A percentile compares a stretch with the other conserved stretches of the same genome.
Evolutionary conservation across 2,329 filamentous ascomycete genomes (phyloP).

Genomic region (Cadophora luteo-olivacea): DNA sequence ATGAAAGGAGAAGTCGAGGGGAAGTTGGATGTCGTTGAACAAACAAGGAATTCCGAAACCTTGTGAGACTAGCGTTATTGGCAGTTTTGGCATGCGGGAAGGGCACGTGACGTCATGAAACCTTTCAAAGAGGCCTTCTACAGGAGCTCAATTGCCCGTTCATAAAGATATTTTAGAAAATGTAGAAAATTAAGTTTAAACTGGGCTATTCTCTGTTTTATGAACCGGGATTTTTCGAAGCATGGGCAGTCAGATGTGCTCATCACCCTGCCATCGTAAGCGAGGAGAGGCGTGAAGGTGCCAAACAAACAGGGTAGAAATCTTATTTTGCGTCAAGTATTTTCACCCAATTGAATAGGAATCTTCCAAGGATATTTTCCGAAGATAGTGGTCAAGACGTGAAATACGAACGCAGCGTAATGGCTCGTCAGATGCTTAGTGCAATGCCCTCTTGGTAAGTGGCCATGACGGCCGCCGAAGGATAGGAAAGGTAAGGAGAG

Average conservation of each 20-base stretch:
- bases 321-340: not conserved
- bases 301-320: not conserved
- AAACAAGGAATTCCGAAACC: slow-evolving; percentile 1
- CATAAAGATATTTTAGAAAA: not conserved
- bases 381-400: not conserved
- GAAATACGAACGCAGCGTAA: too few species aligned
- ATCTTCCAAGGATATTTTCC: too few species aligned
- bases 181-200: not conserved
- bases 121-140: not conserved
- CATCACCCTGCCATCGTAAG: slow-evolving; percentile 1
- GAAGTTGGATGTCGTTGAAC: not conserved
- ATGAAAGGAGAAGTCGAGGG: not conserved
- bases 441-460: too few species aligned
- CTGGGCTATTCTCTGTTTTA: not conserved
- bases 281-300: not conserved
- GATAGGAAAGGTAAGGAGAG: too few species aligned
- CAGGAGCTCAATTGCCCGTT: not conserved
- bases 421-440: too few species aligned
- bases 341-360: not conserved
- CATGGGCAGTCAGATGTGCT: not conserved
- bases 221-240: not conserved
- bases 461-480: too few species aligned
- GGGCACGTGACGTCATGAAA: not conserved
- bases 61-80: slow-evolving; percentile 9
- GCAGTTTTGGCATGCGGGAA: not conserved